phyloP scores from a whole-genome alignment of 768 basidiomycete species.

The Macrolepiota dolichaula region DNA sequence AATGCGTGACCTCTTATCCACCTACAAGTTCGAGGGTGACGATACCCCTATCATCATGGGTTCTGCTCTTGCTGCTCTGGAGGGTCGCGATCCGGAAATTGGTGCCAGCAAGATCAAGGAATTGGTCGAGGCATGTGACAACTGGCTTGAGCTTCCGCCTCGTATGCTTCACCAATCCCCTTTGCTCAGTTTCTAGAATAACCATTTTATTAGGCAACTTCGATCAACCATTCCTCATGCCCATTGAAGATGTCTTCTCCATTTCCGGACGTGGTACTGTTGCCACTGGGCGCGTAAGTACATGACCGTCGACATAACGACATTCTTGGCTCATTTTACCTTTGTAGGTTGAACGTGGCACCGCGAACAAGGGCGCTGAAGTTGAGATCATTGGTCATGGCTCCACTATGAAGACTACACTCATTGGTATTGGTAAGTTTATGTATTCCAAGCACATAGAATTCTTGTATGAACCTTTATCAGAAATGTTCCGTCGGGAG shows the following conservation, averaged over 20 bases:
- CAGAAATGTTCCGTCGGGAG: constrained; percentile 99
- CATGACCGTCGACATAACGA: background rate
- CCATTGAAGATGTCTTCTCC: constrained; percentile 95
- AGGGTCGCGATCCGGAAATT: constrained; percentile 76
- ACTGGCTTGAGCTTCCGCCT: constrained; percentile 91
- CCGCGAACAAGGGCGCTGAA: constrained; percentile 87
- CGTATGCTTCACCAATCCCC: constrained; percentile 47
- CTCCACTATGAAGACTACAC: constrained; percentile 77
- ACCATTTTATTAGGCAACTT: constrained; percentile 66
- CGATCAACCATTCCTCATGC: constrained; percentile 96
- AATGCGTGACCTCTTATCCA: constrained; percentile 91
- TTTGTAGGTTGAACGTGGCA: constrained; percentile 83
- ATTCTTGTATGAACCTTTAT: background rate
- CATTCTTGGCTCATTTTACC: background rate
- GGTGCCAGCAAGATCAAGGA: constrained; percentile 79
- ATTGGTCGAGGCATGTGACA: constrained; percentile 83
- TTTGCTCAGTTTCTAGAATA: background rate
- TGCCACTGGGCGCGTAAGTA: constrained; percentile 82
- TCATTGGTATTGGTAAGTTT: constrained; percentile 85
- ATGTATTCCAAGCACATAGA: background rate
- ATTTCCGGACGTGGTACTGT: constrained; percentile 99
- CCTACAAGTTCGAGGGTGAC: constrained; percentile 96
- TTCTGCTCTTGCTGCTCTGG: constrained; percentile 91
- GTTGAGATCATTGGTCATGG: constrained; percentile 92
- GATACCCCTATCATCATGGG: constrained; percentile 98